Percentiles rank a stretch among this genome's conserved stretches.
These are phyloP conservation scores for Areca catechu DNA, from an alignment of 176 grass and related monocot genomes.

Conservation along the genomic window DNA sequence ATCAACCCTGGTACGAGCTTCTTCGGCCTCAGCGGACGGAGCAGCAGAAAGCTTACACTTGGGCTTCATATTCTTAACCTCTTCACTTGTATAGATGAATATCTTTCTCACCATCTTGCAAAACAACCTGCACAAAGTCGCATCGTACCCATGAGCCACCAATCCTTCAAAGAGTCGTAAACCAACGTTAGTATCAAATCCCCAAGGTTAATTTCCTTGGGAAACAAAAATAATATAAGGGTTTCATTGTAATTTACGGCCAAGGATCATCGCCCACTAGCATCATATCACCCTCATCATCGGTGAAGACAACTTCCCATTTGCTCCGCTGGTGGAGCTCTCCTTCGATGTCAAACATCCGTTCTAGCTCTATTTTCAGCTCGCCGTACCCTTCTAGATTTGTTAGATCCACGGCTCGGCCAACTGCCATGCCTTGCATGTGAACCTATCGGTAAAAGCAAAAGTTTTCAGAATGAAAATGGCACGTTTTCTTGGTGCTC, in stretches of 20 bases:
- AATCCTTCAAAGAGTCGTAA: too few relatives aligned
- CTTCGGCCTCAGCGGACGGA: neutral
- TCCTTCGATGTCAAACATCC: slow-evolving; percentile 11
- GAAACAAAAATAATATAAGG: too few relatives aligned
- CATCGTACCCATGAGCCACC: neutral
- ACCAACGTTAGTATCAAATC: too few relatives aligned
- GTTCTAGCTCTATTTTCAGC: slow-evolving; percentile 13
- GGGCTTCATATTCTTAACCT: slow-evolving; percentile 32
- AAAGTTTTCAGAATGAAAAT: neutral
- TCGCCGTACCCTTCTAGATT: slow-evolving; percentile 9
- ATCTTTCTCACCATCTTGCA: slow-evolving; percentile 54
- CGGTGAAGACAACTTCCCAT: slow-evolving; percentile 16
- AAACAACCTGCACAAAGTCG: slow-evolving; percentile 35
- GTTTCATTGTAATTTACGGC: neutral
- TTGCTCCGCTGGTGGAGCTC: slow-evolving; percentile 11
- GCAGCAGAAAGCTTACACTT: neutral
- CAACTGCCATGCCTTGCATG: slow-evolving; percentile 12
- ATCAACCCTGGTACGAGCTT: neutral
- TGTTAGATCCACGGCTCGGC: slow-evolving; percentile 11
- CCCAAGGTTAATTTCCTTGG: too few relatives aligned
- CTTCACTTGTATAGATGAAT: slow-evolving; percentile 34
- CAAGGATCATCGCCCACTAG: slow-evolving; percentile 9
- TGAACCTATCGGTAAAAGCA: slow-evolving; percentile 1
- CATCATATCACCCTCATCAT: slow-evolving; percentile 21
- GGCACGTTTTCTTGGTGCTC: too few relatives aligned